Evolutionary conservation across 441 rosid species (phyloP).

Genomic region (Eutrema salsugineum): DNA sequence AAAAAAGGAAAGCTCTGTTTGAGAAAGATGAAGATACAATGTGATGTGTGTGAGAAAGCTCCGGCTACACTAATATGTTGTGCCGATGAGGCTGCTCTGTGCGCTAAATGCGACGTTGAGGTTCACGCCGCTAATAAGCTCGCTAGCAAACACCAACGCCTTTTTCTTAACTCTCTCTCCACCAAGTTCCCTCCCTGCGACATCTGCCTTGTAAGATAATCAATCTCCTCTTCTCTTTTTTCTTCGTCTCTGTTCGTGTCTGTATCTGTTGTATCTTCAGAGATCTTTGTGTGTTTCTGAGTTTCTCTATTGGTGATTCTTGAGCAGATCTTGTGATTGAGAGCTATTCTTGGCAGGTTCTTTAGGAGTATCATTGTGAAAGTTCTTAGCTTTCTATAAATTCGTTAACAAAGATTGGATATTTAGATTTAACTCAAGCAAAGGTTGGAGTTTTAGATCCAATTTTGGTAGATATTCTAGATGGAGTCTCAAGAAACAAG

Average conservation of each 20-base stretch:
- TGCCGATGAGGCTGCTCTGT: conserved; percentile 76
- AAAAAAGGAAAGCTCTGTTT: not conserved
- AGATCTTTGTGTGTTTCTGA: no score
- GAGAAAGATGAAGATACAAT: conserved; percentile 64
- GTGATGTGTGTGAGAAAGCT: conserved; percentile 82
- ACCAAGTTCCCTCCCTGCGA: conserved; percentile 64
- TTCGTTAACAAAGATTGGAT: not conserved
- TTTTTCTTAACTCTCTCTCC: conserved; percentile 61
- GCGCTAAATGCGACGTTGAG: conserved; percentile 61
- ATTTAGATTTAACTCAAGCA: not conserved
- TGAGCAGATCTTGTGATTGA: not conserved
- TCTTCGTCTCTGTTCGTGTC: not conserved
- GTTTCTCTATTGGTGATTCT: not conserved
- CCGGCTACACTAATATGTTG: conserved; percentile 72
- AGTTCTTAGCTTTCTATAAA: not conserved
- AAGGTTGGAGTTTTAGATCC: not conserved
- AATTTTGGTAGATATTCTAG: not conserved
- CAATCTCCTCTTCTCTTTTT: not conserved
- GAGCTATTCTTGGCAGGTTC: not conserved
- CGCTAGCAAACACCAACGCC: conserved; percentile 77
- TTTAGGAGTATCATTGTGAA: not conserved
- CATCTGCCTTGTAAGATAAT: conserved; percentile 54
- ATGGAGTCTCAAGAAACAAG: not conserved
- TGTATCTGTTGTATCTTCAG: not conserved
- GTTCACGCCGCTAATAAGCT: conserved; percentile 76